Percentiles rank a stretch among this genome's conserved stretches.
Evolutionary conservation across 2,329 filamentous ascomycete genomes (phyloP).

Genomic region (Thelonectria rubi): DNA sequence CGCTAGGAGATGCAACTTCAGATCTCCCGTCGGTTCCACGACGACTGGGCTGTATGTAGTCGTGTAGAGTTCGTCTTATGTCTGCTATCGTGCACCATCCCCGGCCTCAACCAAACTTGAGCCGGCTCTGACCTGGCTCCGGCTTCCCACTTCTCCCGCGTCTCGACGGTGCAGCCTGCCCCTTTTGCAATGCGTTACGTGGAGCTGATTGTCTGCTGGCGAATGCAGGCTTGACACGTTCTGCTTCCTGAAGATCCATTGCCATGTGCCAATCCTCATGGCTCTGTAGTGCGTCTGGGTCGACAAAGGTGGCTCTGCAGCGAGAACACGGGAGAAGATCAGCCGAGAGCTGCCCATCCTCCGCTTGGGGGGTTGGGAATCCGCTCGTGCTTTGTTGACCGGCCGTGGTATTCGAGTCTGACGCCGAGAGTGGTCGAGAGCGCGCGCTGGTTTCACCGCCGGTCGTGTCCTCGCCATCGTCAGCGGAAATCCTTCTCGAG

Average conservation of each 20-base stretch:
- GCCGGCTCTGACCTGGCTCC: constrained; percentile 68
- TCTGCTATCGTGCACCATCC: constrained; percentile 7
- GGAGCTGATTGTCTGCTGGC: constrained; percentile 48
- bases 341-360: constrained; percentile 44
- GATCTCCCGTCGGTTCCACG: constrained; percentile 6
- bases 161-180: constrained; percentile 51
- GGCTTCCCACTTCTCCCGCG: constrained; percentile 51
- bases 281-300: constrained; percentile 69
- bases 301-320: constrained; percentile 70
- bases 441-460: constrained; percentile 29
- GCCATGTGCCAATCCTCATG: constrained; percentile 97
- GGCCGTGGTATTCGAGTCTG: constrained; percentile 18
- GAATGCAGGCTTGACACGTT: constrained; percentile 62
- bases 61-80: constrained; percentile 10
- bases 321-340: constrained; percentile 64
- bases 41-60: constrained; percentile 7
- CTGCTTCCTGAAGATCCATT: constrained; percentile 77
- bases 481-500: constrained; percentile 49
- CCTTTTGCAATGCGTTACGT: constrained; percentile 43
- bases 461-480: constrained; percentile 36
- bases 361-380: constrained; percentile 32
- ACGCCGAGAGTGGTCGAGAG: constrained; percentile 21
- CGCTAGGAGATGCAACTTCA: constrained; percentile 13
- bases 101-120: constrained; percentile 64
- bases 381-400: constrained; percentile 20